Evolutionary conservation across 2,329 filamentous ascomycete genomes (phyloP), one percentile per base, ranked within the genome.

Genomic region (Ophiostoma ips): DNA sequence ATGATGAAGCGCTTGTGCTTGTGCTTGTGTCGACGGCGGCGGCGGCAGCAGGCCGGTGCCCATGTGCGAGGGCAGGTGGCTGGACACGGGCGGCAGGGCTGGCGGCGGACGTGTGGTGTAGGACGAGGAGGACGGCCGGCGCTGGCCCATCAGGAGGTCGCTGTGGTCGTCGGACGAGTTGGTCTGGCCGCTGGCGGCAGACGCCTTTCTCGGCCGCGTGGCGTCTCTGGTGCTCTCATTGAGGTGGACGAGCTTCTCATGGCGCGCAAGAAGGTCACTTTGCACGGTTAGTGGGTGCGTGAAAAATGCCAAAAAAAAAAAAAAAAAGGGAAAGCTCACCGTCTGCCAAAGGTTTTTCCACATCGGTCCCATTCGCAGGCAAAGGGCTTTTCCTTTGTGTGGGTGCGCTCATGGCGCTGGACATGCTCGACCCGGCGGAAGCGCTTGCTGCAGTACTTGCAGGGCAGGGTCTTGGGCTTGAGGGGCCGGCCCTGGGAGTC

Each of bases 391-490:
- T 80, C 77, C 59, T 80, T 80, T 57, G 77, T 81, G 63, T 81
- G 77, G 33, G 76, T 79, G 55, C 76, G 71, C 62, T 79, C 76
- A 61, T 81, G 77, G 60, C 77, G 70, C 62, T 80, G 76, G 49
- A 81, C 75, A 63, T 81, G 77, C 62, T 81, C 77, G 57, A 80
- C 75, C 58, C 77, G 75, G 62, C 76, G 79, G 62, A 81, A 81
- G 54, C 71, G 70, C 60, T 79, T 79, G 63, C 71, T 75, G 63
- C 77, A 81, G 59, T 77, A 79, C 59, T 75, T 75, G 69, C 77
- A 81, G 51, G 76, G 76, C 53, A 79, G 62, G 46, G 73, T 76
- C 64, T 79, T 79, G 57, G 76, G 76, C 58, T 79, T 79, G 61
- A 76, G 73, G 56, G 74, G 71, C 58, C 72, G 71, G 58, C 64